These are phyloP conservation scores for Nelumbo lutea DNA, from an alignment of 164 flowering plant genomes.

Conservation along the genomic window DNA sequence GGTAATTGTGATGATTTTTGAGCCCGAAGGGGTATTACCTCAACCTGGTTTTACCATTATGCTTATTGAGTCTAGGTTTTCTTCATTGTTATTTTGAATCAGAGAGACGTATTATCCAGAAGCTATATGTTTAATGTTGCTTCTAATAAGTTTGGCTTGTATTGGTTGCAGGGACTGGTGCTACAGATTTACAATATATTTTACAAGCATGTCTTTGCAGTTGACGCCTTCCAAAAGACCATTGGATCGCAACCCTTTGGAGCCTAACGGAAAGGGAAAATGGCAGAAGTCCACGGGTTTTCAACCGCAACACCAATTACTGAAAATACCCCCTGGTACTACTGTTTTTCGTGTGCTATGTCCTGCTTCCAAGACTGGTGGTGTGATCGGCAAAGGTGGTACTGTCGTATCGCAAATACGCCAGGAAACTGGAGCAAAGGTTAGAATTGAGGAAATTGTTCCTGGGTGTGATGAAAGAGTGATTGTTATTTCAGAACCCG, in stretches of 20 bases:
- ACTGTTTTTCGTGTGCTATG: conserved; percentile 61
- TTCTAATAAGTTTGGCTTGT: too few species aligned
- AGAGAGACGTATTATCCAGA: too few species aligned
- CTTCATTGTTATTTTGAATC: too few species aligned
- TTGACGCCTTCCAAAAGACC: conserved; percentile 73
- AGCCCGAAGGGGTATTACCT: too few species aligned
- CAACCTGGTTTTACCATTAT: too few species aligned
- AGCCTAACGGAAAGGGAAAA: conserved; percentile 59
- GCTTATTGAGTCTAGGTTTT: too few species aligned
- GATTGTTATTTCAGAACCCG: conserved; percentile 45
- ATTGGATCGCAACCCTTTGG: conserved; percentile 32
- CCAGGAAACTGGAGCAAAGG: conserved; percentile 66
- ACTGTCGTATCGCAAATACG: conserved; percentile 47
- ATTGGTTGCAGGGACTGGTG: neutral
- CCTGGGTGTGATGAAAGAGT: conserved; percentile 84
- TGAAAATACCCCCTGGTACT: conserved; percentile 26
- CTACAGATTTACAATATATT: conserved; percentile 1
- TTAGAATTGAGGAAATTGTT: conserved; percentile 67
- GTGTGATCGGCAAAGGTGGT: conserved; percentile 70
- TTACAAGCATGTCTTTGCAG: conserved; percentile 46
- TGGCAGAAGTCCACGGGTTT: conserved; percentile 37
- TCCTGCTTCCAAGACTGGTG: conserved; percentile 53
- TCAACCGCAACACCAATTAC: conserved; percentile 24
- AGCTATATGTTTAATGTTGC: too few species aligned
- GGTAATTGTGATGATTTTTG: too few species aligned